Evolutionary conservation across 2,329 filamentous ascomycete species (phyloP), one percentile per base, ranked within the genome.

Genomic region (Colletotrichum filicis): DNA sequence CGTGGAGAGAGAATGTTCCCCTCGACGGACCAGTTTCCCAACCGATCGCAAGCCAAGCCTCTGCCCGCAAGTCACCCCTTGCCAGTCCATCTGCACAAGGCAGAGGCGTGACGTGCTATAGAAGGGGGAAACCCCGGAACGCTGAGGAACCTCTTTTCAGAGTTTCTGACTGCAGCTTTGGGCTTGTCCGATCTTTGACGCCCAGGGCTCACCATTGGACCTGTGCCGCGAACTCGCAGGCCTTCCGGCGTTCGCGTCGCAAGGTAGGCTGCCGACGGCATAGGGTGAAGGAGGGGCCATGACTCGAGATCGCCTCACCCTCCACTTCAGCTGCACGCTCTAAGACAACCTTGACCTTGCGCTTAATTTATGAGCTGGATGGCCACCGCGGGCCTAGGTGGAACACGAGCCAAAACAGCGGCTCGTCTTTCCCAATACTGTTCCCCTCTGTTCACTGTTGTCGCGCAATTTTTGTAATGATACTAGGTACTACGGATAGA

Each of bases 281-380:
- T 49, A 62, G 26, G 3, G 16, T 32, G 26, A 55, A 22, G 22
- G 28, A 19, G 19, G 19, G 32, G 9, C 37, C 28, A 68, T 72
- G 69, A 72, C 69, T 72, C 69, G 64, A 9, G 28, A 72, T 68
- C 49, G 28, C 58, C 19, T 68, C 58, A 63, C 53, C 28, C 28
- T 52, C 42, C 49, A 58, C 22, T 8, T 46, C 28, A 55, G 22
- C 30, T 52, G 64, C 63, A 64, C 64, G n/a, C 64, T 30, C 35
- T 22, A 19, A 67, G 28, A 32, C 11, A 68, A 68, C 69, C 69
- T 52, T 72, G 64, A 68, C 64, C 69, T 32, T 72, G 69, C 49
- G 30, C 19, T 62, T 53, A 72, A 53, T 72, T 24, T 63, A 37
- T 16, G 46, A 37, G 32, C 14, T 49, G 46, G 28, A 57, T 26